Evolutionary conservation across 176 grass and related monocot species (phyloP).

Genomic region (Oryza meridionalis): DNA sequence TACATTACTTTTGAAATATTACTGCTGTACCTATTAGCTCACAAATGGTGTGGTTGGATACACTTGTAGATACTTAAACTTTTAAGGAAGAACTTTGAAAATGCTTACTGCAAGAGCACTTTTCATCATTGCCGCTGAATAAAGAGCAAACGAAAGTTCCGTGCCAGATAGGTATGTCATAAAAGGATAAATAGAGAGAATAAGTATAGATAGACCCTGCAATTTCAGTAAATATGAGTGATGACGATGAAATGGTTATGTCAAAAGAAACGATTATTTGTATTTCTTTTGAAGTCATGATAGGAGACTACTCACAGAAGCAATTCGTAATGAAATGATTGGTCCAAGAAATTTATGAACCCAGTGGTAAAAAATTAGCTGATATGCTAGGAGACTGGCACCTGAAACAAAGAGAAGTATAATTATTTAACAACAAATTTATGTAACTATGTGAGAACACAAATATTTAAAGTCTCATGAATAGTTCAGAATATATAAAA

Average conservation of each 20-base stretch:
- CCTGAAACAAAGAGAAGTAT: constrained; percentile 40
- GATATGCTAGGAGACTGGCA: constrained; percentile 62
- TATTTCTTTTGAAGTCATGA: not conserved
- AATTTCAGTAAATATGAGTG: constrained; percentile 27
- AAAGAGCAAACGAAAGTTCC: constrained; percentile 47
- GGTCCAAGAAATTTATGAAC: constrained; percentile 56
- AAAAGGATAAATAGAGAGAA: constrained; percentile 66
- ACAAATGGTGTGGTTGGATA: not conserved
- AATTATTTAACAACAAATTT: not conserved
- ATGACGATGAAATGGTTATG: not conserved
- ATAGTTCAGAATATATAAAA: constrained; percentile 15
- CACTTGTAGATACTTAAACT: not conserved
- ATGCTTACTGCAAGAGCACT: constrained; percentile 54
- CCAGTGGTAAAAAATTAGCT: constrained; percentile 61
- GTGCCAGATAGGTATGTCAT: constrained; percentile 61
- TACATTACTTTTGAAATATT: not conserved
- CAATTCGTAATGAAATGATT: constrained; percentile 50
- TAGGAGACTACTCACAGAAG: constrained; percentile 46
- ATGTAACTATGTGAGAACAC: not conserved
- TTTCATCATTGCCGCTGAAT: constrained; percentile 64
- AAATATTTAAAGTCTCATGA: constrained; percentile 31
- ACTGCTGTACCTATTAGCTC: not conserved
- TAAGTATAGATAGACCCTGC: constrained; percentile 58
- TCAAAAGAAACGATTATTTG: not conserved
- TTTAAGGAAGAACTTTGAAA: not conserved